Base-by-base conservation (phyloP, 805 yeast species). In the Wickerhamomyces silvicola region DNA sequence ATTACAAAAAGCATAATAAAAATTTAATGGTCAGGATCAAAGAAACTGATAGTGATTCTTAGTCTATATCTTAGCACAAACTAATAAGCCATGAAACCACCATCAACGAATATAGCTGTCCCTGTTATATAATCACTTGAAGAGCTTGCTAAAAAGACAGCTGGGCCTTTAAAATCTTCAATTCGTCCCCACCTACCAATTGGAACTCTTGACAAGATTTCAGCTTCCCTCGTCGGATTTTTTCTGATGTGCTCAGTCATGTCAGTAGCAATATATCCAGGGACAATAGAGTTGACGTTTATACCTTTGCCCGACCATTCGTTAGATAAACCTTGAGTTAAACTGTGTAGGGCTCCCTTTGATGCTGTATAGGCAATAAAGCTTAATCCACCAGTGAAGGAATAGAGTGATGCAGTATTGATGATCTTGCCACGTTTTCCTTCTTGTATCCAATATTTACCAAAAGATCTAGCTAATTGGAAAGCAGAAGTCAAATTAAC, bases 91-190 rank as follows among this genome's bases (percentile, higher is more conserved):
- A 35, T 23, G 62, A 77, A 78, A 22, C 88, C 94, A 47, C 94
- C 94, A 52, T 83, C 94, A 33, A 83, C 85, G 21, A 66, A 60
- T 24, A 84, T 59, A 50, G 82, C 86, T 15, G 81, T 56, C 30
- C 94, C 94, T 6, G 87, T 80, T 32, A 86, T 69, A 58, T 70
- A 83, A 15, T 81, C 71, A 29, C 86, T 70, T 10, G 92, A 94
- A 48, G 78, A 78, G 33, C 83, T 73, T 4, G 87, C 88, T 40
- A 83, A 64, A 60, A 78, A 83, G 79, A 75, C 88, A 83, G 81
- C 62, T 79, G 95, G 38, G 75, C 76, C 75, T 45, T 59, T 66
- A 44, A 69, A 66, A 41, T 70, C 76, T 7, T 59, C 67, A 2
- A 69, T 63, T 3, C 37, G 32, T n/a, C 76, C 75, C 70, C 70